Evolutionary conservation across 352 stramenopile species (phyloP).

Genomic region (Phytophthora agathidicida): DNA sequence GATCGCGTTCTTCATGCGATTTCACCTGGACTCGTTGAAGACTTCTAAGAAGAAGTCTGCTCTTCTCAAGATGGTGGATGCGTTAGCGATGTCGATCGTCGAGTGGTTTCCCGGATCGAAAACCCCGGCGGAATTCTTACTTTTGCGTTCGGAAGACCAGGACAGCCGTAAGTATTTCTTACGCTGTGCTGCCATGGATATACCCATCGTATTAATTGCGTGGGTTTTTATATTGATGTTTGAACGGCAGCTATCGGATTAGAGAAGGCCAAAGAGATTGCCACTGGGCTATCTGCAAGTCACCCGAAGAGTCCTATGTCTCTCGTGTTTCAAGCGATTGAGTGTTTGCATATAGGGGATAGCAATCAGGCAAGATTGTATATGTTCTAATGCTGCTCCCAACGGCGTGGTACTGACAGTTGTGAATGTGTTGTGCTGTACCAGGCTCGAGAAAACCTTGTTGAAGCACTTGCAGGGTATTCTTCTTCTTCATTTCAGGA

Average conservation of each 20-base stretch:
- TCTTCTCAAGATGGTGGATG: slow-evolving; percentile 55
- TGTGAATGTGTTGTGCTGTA: neutral
- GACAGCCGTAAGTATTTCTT: slow-evolving; percentile 64
- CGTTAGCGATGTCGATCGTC: slow-evolving; percentile 50
- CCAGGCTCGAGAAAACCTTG: slow-evolving; percentile 52
- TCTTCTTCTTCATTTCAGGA: slow-evolving; percentile 75
- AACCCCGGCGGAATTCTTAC: slow-evolving; percentile 64
- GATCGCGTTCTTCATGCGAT: slow-evolving; percentile 74
- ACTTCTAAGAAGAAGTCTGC: slow-evolving; percentile 46
- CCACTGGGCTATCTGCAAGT: slow-evolving; percentile 19
- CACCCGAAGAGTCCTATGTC: slow-evolving; percentile 59
- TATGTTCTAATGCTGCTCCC: neutral
- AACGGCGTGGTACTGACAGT: slow-evolving; percentile 2
- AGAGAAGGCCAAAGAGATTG: slow-evolving; percentile 38
- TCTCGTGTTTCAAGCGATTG: slow-evolving; percentile 49
- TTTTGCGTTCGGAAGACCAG: slow-evolving; percentile 76
- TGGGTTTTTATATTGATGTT: neutral
- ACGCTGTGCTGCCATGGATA: neutral
- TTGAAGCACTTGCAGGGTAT: slow-evolving; percentile 65
- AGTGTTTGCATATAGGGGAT: slow-evolving; percentile 30
- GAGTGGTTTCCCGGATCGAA: slow-evolving; percentile 66
- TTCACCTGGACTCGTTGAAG: slow-evolving; percentile 68
- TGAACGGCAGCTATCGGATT: slow-evolving; percentile 40
- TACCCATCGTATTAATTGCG: neutral
- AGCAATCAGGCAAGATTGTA: slow-evolving; percentile 32